Evolutionary conservation across 1,139 yeast species (phyloP), one percentile per base, ranked within the genome.

Genomic region (Yamadazyma diddensiae): DNA sequence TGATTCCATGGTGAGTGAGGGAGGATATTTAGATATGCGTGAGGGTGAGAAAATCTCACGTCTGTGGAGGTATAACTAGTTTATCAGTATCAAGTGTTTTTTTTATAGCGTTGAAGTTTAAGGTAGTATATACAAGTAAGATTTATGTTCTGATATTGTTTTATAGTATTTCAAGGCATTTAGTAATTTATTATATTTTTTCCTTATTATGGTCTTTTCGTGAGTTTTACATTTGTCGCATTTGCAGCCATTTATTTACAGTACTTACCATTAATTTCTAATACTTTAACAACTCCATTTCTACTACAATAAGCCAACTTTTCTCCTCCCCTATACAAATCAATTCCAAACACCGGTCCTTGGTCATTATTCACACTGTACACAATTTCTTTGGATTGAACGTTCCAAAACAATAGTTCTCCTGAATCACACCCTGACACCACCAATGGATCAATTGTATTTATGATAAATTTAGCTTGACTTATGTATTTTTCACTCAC

Each of bases 391-490:
- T 81, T 84, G 6, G 78, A 56, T 43, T 84, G 90, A 1, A 87
- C 68, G 48, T 85, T 81, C 95, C 95, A 88, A 22, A 86, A 59
- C 7, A 77, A 55, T 2, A 87, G 57, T 1, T 71, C 68, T 1
- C 82, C 79, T 2, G 50, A 42, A 36, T 83, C 92, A 33, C 82
- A 72, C 0, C 95, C 95, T 4, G 88, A 78, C 1, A 70, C 76
- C 28, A 83, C 67, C 31, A 71, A 42, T 1, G 79, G 71, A 14
- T 50, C 41, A 36, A 31, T 35, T 26, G 57, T 57, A 35, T 37
- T 46, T 6, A 59, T 59, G 11, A 73, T 55, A 41, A 80, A 77
- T 24, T 58, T 63, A 21, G 79, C 57, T 7, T 75, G 73, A 46
- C 83, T 71, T 19, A 59, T 59, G 47, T 52, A 74, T 36, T 66